Evolutionary conservation across 371 early-diverging fungal genomes (phyloP).

Genomic region (Mucor racemosus): DNA sequence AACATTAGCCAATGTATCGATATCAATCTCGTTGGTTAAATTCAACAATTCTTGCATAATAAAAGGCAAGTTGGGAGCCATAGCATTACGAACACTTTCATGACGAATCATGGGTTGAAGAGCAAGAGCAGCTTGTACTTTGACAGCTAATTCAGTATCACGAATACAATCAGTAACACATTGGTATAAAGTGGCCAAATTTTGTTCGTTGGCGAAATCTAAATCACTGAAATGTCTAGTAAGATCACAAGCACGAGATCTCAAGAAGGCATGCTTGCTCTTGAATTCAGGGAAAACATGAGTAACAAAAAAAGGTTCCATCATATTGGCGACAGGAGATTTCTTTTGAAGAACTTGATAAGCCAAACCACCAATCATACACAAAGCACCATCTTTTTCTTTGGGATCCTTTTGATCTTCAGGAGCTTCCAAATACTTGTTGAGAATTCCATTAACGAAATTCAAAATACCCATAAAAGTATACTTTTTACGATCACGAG

Average conservation of each 20-base stretch:
- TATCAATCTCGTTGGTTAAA: slow-evolving; percentile 88
- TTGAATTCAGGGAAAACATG: slow-evolving; percentile 91
- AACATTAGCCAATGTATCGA: slow-evolving; percentile 83
- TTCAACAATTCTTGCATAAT: slow-evolving; percentile 86
- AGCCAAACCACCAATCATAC: slow-evolving; percentile 79
- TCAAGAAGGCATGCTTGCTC: slow-evolving; percentile 78
- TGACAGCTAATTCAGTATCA: slow-evolving; percentile 84
- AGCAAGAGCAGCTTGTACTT: slow-evolving; percentile 81
- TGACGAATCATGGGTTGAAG: slow-evolving; percentile 79
- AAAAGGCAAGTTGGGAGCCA: slow-evolving; percentile 78
- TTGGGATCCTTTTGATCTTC: slow-evolving; percentile 69
- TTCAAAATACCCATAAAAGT: slow-evolving; percentile 79
- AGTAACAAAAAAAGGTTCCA: slow-evolving; percentile 81
- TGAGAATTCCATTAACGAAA: slow-evolving; percentile 75
- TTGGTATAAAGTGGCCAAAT: slow-evolving; percentile 63
- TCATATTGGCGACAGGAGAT: slow-evolving; percentile 65
- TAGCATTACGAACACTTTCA: slow-evolving; percentile 69
- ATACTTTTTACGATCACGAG: slow-evolving; percentile 75
- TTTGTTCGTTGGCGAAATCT: slow-evolving; percentile 48
- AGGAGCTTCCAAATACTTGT: slow-evolving; percentile 61
- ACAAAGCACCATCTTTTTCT: slow-evolving; percentile 88
- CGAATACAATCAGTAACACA: slow-evolving; percentile 68
- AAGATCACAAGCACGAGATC: slow-evolving; percentile 66
- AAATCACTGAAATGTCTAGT: slow-evolving; percentile 47
- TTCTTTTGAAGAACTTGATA: slow-evolving; percentile 69